Conservation (phyloP, 164 flowering plant genomes). For the Dillenia turbinata region DNA sequence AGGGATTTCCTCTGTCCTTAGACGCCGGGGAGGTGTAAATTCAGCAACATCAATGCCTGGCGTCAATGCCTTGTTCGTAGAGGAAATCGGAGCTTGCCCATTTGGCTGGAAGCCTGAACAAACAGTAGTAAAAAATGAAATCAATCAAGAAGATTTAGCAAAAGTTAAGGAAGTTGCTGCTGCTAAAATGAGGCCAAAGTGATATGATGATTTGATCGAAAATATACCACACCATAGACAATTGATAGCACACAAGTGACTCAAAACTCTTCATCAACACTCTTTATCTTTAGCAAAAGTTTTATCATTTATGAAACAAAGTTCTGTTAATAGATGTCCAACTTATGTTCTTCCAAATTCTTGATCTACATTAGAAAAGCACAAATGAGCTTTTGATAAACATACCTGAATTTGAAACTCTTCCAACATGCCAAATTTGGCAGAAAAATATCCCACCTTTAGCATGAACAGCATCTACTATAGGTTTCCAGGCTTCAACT, state of each 20-base stretch:
- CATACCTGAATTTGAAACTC: slow-evolving; percentile 25
- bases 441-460: slow-evolving; percentile 30
- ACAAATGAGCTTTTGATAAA: neutral
- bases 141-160: too few species aligned
- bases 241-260: too few species aligned
- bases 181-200: too few species aligned
- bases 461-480: slow-evolving; percentile 31
- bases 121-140: neutral
- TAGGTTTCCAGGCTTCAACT: slow-evolving; percentile 34
- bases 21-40: slow-evolving; percentile 16
- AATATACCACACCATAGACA: too few species aligned
- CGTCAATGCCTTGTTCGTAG: slow-evolving; percentile 18
- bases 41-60: slow-evolving; percentile 7
- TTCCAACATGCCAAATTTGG: slow-evolving; percentile 30
- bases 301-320: too few species aligned
- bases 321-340: too few species aligned
- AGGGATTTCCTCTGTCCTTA: slow-evolving; percentile 27
- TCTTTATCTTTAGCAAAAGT: too few species aligned
- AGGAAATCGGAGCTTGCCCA: slow-evolving; percentile 8
- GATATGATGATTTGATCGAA: too few species aligned
- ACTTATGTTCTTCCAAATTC: too few species aligned
- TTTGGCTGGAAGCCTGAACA: slow-evolving; percentile 15
- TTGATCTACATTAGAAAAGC: neutral
- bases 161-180: too few species aligned
- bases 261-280: too few species aligned